These are phyloP conservation scores for Fulvia fulva DNA, from an alignment of 2,329 filamentous ascomycete genomes.

Conservation along the genomic window DNA sequence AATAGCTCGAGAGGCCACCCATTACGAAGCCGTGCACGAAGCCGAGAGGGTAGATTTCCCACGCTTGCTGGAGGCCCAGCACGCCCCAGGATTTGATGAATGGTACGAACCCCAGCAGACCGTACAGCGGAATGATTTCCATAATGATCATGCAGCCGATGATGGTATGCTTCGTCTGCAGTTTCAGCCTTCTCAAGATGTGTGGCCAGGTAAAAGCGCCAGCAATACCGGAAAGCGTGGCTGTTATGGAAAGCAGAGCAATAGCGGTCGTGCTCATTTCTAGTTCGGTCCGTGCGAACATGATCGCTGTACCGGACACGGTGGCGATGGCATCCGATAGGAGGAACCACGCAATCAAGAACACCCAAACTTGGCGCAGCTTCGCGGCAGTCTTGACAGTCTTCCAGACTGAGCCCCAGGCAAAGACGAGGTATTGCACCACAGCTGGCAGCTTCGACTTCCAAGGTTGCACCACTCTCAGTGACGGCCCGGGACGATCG, in stretches of 20 bases:
- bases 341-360: constrained; percentile 83
- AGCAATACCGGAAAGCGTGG: constrained; percentile 75
- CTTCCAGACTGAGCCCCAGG: constrained; percentile 76
- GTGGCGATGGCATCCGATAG: constrained; percentile 90
- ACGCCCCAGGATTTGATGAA: constrained; percentile 69
- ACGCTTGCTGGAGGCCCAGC: constrained; percentile 75
- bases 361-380: constrained; percentile 67
- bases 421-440: constrained; percentile 68
- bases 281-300: constrained; percentile 88
- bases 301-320: constrained; percentile 85
- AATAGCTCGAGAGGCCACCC: constrained; percentile 82
- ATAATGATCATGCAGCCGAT: constrained; percentile 79
- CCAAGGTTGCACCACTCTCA: constrained; percentile 44
- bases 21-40: constrained; percentile 85
- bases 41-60: constrained; percentile 88
- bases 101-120: constrained; percentile 76
- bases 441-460: constrained; percentile 13
- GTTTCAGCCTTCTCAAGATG: constrained; percentile 62
- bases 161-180: constrained; percentile 77
- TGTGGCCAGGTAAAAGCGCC: constrained; percentile 85
- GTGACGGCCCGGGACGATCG: constrained; percentile 60
- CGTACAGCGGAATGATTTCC: constrained; percentile 85
- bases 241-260: constrained; percentile 84
- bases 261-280: constrained; percentile 82
- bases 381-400: constrained; percentile 69